Conservation (phyloP, 441 rosid genomes). For the Codiaeum variegatum region DNA sequence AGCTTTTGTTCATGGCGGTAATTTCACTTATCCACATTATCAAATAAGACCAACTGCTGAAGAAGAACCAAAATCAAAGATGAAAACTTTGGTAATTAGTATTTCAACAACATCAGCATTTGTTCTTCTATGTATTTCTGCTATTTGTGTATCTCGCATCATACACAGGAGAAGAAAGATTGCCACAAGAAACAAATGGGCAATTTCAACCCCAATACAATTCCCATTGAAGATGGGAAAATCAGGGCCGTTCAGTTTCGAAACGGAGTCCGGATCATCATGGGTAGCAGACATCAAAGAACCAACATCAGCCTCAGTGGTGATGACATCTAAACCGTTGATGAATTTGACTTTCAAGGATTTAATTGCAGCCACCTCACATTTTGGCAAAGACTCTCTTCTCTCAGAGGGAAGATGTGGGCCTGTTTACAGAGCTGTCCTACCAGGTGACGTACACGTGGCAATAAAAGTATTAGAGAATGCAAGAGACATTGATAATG, state of each 20-base stretch:
- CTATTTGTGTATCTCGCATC: conserved; percentile 24
- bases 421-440: conserved; percentile 73
- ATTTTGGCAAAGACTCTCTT: conserved; percentile 77
- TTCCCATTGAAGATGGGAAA: conserved; percentile 65
- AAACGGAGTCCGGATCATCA: conserved; percentile 70
- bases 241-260: conserved; percentile 88
- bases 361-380: conserved; percentile 83
- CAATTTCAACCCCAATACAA: conserved; percentile 68
- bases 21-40: conserved; percentile 26
- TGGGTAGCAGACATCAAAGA: conserved; percentile 92
- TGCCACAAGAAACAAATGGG: conserved; percentile 63
- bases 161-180: conserved; percentile 32
- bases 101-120: conserved; percentile 42
- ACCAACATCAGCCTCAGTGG: conserved; percentile 70
- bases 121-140: conserved; percentile 33
- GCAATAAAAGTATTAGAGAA: conserved; percentile 77
- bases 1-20: conserved; percentile 58
- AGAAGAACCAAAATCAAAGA: conserved; percentile 29
- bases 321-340: conserved; percentile 80
- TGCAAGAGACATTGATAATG: conserved; percentile 47
- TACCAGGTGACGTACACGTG: conserved; percentile 86
- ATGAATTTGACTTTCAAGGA: conserved; percentile 83
- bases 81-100: conserved; percentile 35
- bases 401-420: conserved; percentile 78
- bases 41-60: conserved; percentile 8